Base-by-base conservation (phyloP, 352 stramenopile genomes). In the Pythium coloratum region DNA sequence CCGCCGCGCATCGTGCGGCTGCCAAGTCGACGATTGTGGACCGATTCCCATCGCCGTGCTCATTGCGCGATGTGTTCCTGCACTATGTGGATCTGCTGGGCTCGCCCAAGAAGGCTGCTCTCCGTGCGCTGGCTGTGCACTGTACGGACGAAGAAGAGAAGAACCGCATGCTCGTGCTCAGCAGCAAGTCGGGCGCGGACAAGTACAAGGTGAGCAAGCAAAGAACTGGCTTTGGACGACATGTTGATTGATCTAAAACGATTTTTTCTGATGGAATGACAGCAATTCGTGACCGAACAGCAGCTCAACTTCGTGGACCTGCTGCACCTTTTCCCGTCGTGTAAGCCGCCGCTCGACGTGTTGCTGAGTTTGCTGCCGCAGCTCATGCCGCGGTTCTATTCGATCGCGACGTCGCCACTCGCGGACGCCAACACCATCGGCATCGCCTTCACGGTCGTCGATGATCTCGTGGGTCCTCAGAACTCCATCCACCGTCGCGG, bases 321-420 rank as follows among this genome's bases (percentile, higher is more conserved):
- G 24, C 71, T 99, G 12, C 71, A 86, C 55, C 73, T 97, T 8
- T 99, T 99, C 70, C 92, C 92, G n/a, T 98, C 94, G 2, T 97
- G 87, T 67, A 78, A 87, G 34, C 85, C 77, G 3, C 93, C 97
- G 34, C 77, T 99, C 3, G 83, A 96, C 47, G 80, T 86, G 30
- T 69, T 98, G 26, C 67, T 98, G 36, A 90, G 81, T 53, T 70
- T 96, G 34, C 66, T 99, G 6, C 90, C 95, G 1, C 75, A 85
- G 30, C 86, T 98, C 24, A 89, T 96, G 72, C 92, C 97, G 16
- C 90, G 97, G 20, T 98, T 98, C 75, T 99, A 99, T 78, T 98
- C 94, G 20, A 90, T 99, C 36, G 90, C 91, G 38, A 98, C 92
- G 6, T 98, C 94, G 50, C 96, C 96, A 12, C 75, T 99, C 32